Evolutionary conservation across 2,329 filamentous ascomycete genomes (phyloP).

Genomic region (Fusarium globosum): DNA sequence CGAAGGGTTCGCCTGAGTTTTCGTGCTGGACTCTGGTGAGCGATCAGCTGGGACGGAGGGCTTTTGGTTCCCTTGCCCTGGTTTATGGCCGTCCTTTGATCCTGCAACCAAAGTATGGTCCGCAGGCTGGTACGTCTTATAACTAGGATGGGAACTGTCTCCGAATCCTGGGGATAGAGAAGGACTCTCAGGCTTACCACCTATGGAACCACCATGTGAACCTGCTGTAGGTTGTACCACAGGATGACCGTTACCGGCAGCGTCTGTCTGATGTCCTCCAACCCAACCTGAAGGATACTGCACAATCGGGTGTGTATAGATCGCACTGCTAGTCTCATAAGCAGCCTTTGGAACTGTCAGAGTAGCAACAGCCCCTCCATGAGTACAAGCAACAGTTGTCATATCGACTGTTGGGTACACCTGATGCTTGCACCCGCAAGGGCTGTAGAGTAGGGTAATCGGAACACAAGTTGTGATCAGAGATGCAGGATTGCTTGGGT

Average conservation of each 20-base stretch:
- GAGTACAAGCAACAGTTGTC: not conserved
- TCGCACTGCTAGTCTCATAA: not conserved
- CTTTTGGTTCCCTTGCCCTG: not conserved
- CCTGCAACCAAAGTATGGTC: not conserved
- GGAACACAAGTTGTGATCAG: not conserved
- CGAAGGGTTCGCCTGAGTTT: rapidly evolving
- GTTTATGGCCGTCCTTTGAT: rapidly evolving
- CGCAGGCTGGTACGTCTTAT: not conserved
- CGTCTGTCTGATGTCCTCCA: not conserved
- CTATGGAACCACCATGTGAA: not conserved
- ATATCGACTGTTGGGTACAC: not conserved
- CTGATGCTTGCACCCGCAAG: not conserved
- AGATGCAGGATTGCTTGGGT: not conserved
- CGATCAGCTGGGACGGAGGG: not conserved
- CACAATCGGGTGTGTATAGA: not conserved
- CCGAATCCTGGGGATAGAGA: rapidly evolving
- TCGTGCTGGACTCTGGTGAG: rapidly evolving
- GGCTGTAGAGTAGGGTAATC: not conserved
- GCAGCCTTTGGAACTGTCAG: not conserved
- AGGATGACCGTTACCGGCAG: rapidly evolving
- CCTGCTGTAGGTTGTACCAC: not conserved
- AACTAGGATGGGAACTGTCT: not conserved
- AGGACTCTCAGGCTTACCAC: no score
- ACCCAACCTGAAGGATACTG: not conserved
- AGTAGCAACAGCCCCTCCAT: not conserved